Percentiles rank a stretch among this genome's conserved stretches.
These are phyloP conservation scores for Hysterium pulicare DNA, from an alignment of 2,329 filamentous ascomycete species.

Conservation along the genomic window DNA sequence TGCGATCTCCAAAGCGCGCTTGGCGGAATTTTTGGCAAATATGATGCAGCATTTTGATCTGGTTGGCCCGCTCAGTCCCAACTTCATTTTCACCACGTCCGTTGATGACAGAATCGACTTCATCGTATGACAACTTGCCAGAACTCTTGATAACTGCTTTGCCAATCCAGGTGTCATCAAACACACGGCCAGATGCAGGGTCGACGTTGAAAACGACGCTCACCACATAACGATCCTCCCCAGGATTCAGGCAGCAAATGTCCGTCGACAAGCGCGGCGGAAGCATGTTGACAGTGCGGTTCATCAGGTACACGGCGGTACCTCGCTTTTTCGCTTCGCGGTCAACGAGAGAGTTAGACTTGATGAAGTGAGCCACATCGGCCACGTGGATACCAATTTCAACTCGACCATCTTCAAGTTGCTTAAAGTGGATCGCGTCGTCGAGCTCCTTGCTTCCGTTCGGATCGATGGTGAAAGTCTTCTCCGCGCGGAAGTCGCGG, in stretches of 20 bases:
- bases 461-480: constrained; percentile 87
- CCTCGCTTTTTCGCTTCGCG: constrained; percentile 97
- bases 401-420: constrained; percentile 75
- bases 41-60: constrained; percentile 74
- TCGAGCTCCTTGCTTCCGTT: constrained; percentile 85
- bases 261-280: constrained; percentile 82
- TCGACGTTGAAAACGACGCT: constrained; percentile 93
- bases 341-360: constrained; percentile 90
- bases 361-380: constrained; percentile 95
- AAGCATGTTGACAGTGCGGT: constrained; percentile 82
- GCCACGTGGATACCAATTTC: constrained; percentile 95
- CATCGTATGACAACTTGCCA: constrained; percentile 77
- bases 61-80: constrained; percentile 64
- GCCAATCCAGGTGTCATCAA: constrained; percentile 87
- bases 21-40: constrained; percentile 90
- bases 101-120: constrained; percentile 78
- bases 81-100: constrained; percentile 63
- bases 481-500: constrained; percentile 85
- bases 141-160: constrained; percentile 90
- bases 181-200: constrained; percentile 70
- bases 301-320: constrained; percentile 91
- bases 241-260: constrained; percentile 80
- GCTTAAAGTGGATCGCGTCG: constrained; percentile 89
- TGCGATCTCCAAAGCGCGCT: constrained; percentile 74
- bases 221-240: constrained; percentile 85